Base-by-base conservation (phyloP, 371 early-diverging fungal species). In the Mucor lusitanicus region DNA sequence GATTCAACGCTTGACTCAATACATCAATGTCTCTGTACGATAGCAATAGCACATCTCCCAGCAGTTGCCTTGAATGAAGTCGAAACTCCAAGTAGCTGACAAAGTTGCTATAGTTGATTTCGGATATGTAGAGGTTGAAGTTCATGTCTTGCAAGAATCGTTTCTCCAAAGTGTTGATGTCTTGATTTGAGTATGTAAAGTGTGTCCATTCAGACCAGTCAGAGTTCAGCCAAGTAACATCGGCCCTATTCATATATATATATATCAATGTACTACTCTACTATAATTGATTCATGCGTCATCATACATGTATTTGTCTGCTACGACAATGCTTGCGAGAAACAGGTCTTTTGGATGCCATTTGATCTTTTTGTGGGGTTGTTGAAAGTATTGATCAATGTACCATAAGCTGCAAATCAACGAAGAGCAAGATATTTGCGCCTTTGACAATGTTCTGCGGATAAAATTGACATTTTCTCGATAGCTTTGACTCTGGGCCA, bases 161-260 rank as follows among this genome's bases (percentile, higher is more conserved):
- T 15, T 77, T 74, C 57, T 85, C 87, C 2, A 87, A 66, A 8
- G 59, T 64, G 58, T 85, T 89, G 66, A 89, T 78, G n/a, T 82
- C 79, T 27, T 64, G 35, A 15, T 68, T 77, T 6, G 79, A 70
- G 64, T 85, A 88, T 6, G 73, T 70, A 42, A 76, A 77, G 6
- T 78, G 72, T 7, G 86, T 84, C 64, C 81, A 84, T 39, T 84
- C 84, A 46, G 81, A 78, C 90, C 88, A 89, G 57, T 88, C 88
- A 3, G 75, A 71, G 69, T 88, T 87, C 6, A 86, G 70, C 72
- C 81, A 89, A 0, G 88, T 87, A 27, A 83, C 76, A 67, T 85
- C 87, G 21, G 78, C 75, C 37, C 80, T 80, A 48, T 61, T 59
- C 68, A 32, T 72, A 72, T 33, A 77, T 8, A 32, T 72, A 72